Percentiles rank a stretch among this genome's conserved stretches.
Conservation (phyloP, 768 basidiomycete genomes). For the Russula virescens region DNA sequence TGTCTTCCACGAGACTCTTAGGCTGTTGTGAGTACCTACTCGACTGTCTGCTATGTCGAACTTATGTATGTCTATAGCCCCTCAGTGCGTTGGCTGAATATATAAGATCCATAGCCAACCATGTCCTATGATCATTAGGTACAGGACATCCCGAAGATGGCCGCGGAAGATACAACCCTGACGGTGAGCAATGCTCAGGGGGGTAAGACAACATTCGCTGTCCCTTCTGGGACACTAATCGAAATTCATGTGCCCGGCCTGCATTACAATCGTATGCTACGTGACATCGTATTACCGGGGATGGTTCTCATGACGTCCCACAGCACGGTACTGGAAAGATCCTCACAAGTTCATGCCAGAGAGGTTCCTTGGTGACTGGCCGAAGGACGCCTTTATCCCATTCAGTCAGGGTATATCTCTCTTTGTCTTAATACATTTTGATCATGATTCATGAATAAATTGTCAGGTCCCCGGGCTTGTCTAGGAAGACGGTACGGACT, state of each 20-base stretch:
- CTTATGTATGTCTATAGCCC: too few relatives aligned
- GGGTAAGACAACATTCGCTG: slow-evolving; percentile 34
- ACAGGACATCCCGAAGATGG: slow-evolving; percentile 39
- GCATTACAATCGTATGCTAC: slow-evolving; percentile 44
- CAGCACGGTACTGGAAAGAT: slow-evolving; percentile 53
- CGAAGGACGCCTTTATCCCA: slow-evolving; percentile 32
- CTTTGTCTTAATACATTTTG: background rate
- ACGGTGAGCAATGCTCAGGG: slow-evolving; percentile 34
- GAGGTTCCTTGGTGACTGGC: slow-evolving; percentile 33
- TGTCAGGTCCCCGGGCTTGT: too few relatives aligned
- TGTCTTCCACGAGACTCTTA: slow-evolving; percentile 46
- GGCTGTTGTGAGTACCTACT: slow-evolving; percentile 32
- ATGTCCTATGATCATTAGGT: slow-evolving; percentile 36
- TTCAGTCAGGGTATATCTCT: slow-evolving; percentile 26
- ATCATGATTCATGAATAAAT: too few relatives aligned
- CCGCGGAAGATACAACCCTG: slow-evolving; percentile 41
- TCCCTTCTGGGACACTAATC: slow-evolving; percentile 41
- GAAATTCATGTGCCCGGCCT: slow-evolving; percentile 36
- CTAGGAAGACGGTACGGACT: too few relatives aligned
- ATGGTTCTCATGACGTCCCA: background rate
- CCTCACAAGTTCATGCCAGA: slow-evolving; percentile 42
- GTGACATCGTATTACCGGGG: too few relatives aligned
- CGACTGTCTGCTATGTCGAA: too few relatives aligned
- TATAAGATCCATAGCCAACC: background rate
- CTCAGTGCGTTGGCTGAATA: too few relatives aligned